Conservation (phyloP, 306 rosid genomes). For the Rosa rugosa region DNA sequence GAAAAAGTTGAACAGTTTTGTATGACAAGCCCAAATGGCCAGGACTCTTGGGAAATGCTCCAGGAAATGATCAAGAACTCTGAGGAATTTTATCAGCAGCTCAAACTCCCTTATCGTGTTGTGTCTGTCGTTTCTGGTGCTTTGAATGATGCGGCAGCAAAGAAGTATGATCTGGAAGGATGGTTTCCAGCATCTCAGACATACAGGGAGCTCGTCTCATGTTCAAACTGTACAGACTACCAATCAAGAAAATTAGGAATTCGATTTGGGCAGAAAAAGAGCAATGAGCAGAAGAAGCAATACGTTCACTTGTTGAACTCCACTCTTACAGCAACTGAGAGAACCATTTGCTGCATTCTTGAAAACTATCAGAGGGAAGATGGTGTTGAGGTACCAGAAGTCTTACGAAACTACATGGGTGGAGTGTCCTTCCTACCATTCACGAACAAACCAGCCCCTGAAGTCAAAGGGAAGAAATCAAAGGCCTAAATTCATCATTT, state of each 20-base stretch:
- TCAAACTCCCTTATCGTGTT: constrained; percentile 78
- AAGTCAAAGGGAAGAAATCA: constrained; percentile 97
- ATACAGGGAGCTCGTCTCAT: constrained; percentile 86
- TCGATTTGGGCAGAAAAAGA: constrained; percentile 91
- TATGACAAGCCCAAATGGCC: constrained; percentile 73
- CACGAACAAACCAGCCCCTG: constrained; percentile 54
- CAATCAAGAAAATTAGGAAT: constrained; percentile 84
- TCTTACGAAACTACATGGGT: constrained; percentile 64
- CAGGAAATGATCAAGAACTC: constrained; percentile 96
- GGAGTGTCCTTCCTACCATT: constrained; percentile 81
- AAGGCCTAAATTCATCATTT: constrained; percentile 66
- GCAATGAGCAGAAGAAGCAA: constrained; percentile 77
- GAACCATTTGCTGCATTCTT: constrained; percentile 91
- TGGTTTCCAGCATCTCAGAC: constrained; percentile 96
- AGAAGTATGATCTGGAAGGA: constrained; percentile 91
- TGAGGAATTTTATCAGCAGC: constrained; percentile 41
- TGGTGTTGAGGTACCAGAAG: constrained; percentile 85
- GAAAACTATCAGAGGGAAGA: constrained; percentile 91
- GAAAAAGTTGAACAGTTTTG: constrained; percentile 97
- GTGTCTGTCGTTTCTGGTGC: constrained; percentile 95
- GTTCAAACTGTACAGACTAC: constrained; percentile 96
- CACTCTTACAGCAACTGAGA: constrained; percentile 94
- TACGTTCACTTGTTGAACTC: constrained; percentile 86
- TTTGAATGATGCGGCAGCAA: constrained; percentile 94
- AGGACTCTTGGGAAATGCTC: constrained; percentile 90